phyloP scores from a whole-genome alignment of 164 flowering plant genomes.

The Nymphaea thermarum region DNA sequence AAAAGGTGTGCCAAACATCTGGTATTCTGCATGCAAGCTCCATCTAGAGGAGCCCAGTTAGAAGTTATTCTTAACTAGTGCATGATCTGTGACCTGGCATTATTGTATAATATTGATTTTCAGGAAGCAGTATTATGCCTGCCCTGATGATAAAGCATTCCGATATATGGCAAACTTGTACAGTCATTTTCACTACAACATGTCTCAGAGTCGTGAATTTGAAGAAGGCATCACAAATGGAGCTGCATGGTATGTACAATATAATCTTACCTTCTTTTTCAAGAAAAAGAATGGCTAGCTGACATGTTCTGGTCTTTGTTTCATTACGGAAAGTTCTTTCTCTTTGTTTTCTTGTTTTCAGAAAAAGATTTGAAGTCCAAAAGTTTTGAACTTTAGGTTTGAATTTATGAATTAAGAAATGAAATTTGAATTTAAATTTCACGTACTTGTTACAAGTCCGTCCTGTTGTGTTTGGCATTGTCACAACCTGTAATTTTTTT shows the following conservation, averaged over 20 bases:
- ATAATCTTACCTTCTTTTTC: background rate
- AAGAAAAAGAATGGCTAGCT: background rate
- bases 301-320: background rate
- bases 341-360: background rate
- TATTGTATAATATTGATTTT: slow-evolving; percentile 2
- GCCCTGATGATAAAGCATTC: slow-evolving; percentile 90
- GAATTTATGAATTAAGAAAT: no score
- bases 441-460: background rate
- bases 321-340: no score
- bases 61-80: no score
- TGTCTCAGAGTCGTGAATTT: slow-evolving; percentile 85
- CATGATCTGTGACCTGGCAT: no score
- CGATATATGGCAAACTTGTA: slow-evolving; percentile 70
- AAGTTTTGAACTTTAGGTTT: no score
- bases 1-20: no score
- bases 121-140: slow-evolving; percentile 70
- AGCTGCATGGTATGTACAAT: slow-evolving; percentile 60
- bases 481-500: background rate
- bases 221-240: slow-evolving; percentile 89
- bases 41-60: no score
- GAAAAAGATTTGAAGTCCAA: no score
- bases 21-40: no score
- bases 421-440: no score
- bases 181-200: slow-evolving; percentile 76
- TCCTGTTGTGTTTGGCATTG: background rate